These are phyloP conservation scores for Cucurbita pepo DNA, from an alignment of 306 rosid species.

Conservation along the genomic window DNA sequence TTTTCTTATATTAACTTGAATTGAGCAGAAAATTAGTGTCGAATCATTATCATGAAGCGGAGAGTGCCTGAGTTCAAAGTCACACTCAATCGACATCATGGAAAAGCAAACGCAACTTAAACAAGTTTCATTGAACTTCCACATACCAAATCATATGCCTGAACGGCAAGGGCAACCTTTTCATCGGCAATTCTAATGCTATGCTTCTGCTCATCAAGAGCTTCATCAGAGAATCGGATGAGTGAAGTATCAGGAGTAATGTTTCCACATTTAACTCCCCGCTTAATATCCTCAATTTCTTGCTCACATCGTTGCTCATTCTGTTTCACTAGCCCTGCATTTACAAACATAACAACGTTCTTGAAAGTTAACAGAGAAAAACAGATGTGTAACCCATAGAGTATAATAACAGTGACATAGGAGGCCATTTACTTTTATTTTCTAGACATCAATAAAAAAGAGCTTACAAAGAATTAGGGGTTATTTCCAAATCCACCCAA, in stretches of 20 bases:
- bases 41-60: not conserved
- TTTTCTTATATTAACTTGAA: not conserved
- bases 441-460: not conserved
- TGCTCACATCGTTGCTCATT: constrained; percentile 79
- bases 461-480: not conserved
- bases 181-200: constrained; percentile 86
- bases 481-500: not conserved
- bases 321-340: constrained; percentile 63
- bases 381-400: not conserved
- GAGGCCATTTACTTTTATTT: not conserved
- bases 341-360: constrained; percentile 1
- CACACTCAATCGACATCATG: not conserved
- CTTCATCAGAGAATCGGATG: constrained; percentile 72
- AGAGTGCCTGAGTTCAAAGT: not conserved
- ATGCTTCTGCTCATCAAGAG: constrained; percentile 95
- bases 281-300: constrained; percentile 76
- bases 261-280: constrained; percentile 61
- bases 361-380: not conserved
- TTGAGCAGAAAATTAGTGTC: not conserved
- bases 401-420: not conserved
- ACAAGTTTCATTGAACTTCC: not conserved
- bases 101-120: not conserved
- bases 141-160: constrained; percentile 92
- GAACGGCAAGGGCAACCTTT: constrained; percentile 78
- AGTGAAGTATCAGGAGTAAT: constrained; percentile 47